phyloP scores from a whole-genome alignment of 2,329 filamentous ascomycete species.

The Ceratocystis smalleyi region DNA sequence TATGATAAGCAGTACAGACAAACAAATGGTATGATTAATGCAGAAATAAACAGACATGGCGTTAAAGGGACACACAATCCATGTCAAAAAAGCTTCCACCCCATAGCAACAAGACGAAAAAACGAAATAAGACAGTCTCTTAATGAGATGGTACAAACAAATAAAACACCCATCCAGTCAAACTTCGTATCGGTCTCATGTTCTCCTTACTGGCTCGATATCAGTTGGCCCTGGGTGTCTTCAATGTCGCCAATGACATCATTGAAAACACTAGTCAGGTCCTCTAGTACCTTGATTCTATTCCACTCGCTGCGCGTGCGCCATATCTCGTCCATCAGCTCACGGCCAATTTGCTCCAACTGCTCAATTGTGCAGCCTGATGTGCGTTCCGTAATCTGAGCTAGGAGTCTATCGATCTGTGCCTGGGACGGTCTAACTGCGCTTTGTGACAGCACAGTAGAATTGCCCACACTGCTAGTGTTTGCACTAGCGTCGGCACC shows the following conservation, averaged over 20 bases:
- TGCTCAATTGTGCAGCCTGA: constrained; percentile 80
- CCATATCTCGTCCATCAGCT: constrained; percentile 87
- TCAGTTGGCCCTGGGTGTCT: constrained; percentile 31
- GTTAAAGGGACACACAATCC: neutral
- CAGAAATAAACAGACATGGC: neutral
- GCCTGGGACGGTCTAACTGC: constrained; percentile 28
- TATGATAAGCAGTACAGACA: neutral
- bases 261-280: constrained; percentile 58
- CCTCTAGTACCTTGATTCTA: constrained; percentile 52
- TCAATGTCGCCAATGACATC: constrained; percentile 56
- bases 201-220: constrained; percentile 27
- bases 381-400: constrained; percentile 48
- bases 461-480: neutral
- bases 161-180: neutral
- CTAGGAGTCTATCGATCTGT: constrained; percentile 43
- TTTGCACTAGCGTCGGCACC: neutral
- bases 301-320: constrained; percentile 65
- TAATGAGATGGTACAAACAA: neutral
- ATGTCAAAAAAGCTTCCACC: neutral
- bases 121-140: neutral
- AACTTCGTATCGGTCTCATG: neutral
- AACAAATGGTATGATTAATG: neutral
- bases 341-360: constrained; percentile 80
- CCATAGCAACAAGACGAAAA: neutral
- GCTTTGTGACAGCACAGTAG: constrained; percentile 11